phyloP scores from a whole-genome alignment of 108 stramenopile species.

The Cyclotella atomus region DNA sequence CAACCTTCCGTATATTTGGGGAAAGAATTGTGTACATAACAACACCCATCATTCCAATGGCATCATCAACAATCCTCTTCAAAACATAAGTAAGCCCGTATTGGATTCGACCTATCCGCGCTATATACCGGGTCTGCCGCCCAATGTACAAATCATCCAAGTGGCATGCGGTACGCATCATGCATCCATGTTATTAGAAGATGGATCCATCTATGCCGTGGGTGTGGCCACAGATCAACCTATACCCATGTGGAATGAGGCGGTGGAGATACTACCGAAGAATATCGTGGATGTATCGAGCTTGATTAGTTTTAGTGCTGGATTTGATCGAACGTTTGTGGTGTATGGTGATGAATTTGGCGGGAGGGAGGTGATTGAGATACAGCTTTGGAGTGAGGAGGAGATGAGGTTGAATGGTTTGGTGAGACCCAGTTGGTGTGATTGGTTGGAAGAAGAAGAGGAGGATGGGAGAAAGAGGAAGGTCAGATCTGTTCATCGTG shows the following conservation, averaged over 20 bases:
- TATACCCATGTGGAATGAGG: constrained; percentile 62
- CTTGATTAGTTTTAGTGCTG: constrained; percentile 73
- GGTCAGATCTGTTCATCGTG: constrained; percentile 73
- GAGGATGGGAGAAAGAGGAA: constrained; percentile 15
- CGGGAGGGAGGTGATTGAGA: constrained; percentile 66
- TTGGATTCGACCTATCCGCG: constrained; percentile 54
- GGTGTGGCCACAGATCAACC: constrained; percentile 81
- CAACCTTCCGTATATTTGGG: constrained; percentile 82
- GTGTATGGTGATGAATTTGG: constrained; percentile 51
- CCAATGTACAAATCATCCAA: constrained; percentile 47
- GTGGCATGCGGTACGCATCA: constrained; percentile 88
- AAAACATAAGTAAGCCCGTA: no score
- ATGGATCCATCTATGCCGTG: constrained; percentile 83
- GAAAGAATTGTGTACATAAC: constrained; percentile 70
- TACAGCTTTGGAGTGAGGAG: constrained; percentile 79
- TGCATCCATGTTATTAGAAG: constrained; percentile 80
- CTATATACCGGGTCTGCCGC: constrained; percentile 64
- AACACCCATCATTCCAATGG: constrained; percentile 24
- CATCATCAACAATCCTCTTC: no score
- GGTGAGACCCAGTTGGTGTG: constrained; percentile 78
- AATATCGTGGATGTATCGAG: constrained; percentile 59
- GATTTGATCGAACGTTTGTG: constrained; percentile 82
- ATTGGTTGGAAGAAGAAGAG: constrained; percentile 46
- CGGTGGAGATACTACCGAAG: constrained; percentile 72
- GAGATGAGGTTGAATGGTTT: constrained; percentile 67